Evolutionary conservation across 2,329 filamentous ascomycete genomes (phyloP).

Genomic region (Microdochium trichocladiopsis): DNA sequence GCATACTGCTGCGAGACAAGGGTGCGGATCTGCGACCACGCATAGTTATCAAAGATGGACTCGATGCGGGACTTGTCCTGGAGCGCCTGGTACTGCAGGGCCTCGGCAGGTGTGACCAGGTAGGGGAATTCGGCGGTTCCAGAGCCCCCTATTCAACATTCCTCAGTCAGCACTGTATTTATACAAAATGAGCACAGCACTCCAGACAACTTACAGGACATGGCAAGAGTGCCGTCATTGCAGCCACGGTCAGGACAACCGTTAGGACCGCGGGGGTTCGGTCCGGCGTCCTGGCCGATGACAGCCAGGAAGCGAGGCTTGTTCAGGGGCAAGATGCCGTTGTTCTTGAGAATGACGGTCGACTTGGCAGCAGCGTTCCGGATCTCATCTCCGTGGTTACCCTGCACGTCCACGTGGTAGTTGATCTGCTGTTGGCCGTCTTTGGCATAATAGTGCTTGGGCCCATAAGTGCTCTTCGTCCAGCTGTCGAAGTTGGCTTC

Average conservation of each 20-base stretch:
- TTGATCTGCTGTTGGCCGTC: conserved; percentile 65
- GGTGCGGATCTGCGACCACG: conserved; percentile 51
- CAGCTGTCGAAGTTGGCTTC: conserved; percentile 83
- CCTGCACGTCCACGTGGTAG: conserved; percentile 76
- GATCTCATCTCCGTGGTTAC: conserved; percentile 64
- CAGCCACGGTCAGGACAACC: conserved; percentile 65
- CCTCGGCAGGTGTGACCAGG: conserved; percentile 65
- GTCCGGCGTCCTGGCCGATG: conserved; percentile 77
- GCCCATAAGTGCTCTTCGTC: conserved; percentile 70
- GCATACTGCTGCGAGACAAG: conserved; percentile 57
- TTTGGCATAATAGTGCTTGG: conserved; percentile 54
- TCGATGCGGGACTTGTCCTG: conserved; percentile 54
- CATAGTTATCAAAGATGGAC: conserved; percentile 60
- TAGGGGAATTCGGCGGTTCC: conserved; percentile 71
- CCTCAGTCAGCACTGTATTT: neutral
- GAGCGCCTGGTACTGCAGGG: conserved; percentile 56
- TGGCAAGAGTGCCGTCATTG: conserved; percentile 55
- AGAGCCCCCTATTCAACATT: conserved; percentile 46
- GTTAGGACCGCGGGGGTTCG: conserved; percentile 70
- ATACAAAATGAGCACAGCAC: neutral
- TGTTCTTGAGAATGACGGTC: conserved; percentile 86
- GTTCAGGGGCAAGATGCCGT: conserved; percentile 66
- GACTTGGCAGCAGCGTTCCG: conserved; percentile 72
- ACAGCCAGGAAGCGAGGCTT: conserved; percentile 70
- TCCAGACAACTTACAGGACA: conserved; percentile 46